These are phyloP conservation scores for Claviceps sp. DNA, from an alignment of 2,329 filamentous ascomycete species.

Conservation along the genomic window DNA sequence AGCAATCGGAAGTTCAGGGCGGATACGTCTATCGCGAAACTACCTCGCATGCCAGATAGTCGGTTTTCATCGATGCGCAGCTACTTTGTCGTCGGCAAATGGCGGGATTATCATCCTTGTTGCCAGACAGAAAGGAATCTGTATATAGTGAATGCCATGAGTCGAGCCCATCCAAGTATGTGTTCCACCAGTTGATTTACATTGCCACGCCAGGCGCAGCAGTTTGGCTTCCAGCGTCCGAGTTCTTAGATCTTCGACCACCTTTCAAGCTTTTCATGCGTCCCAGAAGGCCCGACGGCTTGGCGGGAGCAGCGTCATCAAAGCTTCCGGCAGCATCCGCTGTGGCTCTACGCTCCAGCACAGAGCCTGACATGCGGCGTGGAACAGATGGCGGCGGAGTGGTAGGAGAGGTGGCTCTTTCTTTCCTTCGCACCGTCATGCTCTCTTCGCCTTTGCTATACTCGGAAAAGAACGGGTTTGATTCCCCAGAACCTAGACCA, in stretches of 20 bases:
- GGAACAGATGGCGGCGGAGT: slow-evolving; percentile 43
- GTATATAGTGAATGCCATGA: background rate
- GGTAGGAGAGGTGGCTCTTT: slow-evolving; percentile 32
- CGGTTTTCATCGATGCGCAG: background rate
- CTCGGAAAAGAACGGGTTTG: slow-evolving; percentile 76
- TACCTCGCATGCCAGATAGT: background rate
- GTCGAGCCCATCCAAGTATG: slow-evolving; percentile 2
- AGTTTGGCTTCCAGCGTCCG: slow-evolving; percentile 11
- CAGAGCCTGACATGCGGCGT: slow-evolving; percentile 23
- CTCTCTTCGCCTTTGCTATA: slow-evolving; percentile 46
- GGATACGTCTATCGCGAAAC: background rate
- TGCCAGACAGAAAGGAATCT: background rate
- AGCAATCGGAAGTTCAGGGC: background rate
- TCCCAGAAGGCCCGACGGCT: slow-evolving; percentile 53
- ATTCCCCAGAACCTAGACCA: slow-evolving; percentile 18
- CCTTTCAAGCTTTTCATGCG: slow-evolving; percentile 76
- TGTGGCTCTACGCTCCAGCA: slow-evolving; percentile 52
- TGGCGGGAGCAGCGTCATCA: slow-evolving; percentile 29
- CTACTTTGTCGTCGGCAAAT: background rate
- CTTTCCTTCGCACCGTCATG: slow-evolving; percentile 30
- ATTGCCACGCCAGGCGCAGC: slow-evolving; percentile 25
- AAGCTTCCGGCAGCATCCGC: slow-evolving; percentile 34
- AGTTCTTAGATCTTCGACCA: slow-evolving; percentile 31
- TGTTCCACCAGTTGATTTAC: slow-evolving; percentile 11
- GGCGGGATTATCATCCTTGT: background rate